phyloP scores from a whole-genome alignment of 2,329 filamentous ascomycete genomes.

The Diaporthe longicolla region DNA sequence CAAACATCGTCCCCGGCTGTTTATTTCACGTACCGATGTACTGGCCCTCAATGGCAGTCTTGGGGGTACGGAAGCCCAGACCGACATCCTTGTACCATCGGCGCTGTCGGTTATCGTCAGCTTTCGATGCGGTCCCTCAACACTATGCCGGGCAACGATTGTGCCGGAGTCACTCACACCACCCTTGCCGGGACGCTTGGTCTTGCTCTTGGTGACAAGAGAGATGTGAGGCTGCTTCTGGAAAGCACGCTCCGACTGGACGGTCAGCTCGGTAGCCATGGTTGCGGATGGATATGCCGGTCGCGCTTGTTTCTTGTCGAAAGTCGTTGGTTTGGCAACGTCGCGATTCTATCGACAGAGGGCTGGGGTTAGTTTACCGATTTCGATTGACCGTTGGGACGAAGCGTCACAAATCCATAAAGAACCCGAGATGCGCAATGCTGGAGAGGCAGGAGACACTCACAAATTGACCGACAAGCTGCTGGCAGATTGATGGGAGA shows the following conservation, averaged over 20 bases:
- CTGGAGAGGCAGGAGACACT: slow-evolving; percentile 37
- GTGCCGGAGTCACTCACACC: slow-evolving; percentile 77
- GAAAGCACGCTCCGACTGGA: slow-evolving; percentile 99
- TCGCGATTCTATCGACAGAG: slow-evolving; percentile 47
- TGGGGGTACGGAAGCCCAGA: slow-evolving; percentile 98
- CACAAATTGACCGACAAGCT: slow-evolving; percentile 42
- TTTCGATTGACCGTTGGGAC: slow-evolving; percentile 45
- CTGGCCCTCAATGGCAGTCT: slow-evolving; percentile 97
- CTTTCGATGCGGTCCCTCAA: not conserved
- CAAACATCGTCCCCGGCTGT: not conserved
- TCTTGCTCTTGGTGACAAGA: slow-evolving; percentile 95
- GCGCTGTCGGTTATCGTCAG: slow-evolving; percentile 41
- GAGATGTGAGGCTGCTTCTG: slow-evolving; percentile 99
- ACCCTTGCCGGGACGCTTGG: slow-evolving; percentile 90
- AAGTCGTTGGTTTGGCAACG: slow-evolving; percentile 46
- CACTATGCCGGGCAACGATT: slow-evolving; percentile 7
- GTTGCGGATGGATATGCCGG: slow-evolving; percentile 63
- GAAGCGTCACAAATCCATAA: slow-evolving; percentile 39
- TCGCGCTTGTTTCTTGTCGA: slow-evolving; percentile 55
- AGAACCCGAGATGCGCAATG: not conserved
- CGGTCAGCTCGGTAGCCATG: slow-evolving; percentile 99
- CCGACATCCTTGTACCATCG: slow-evolving; percentile 98
- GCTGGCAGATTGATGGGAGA: slow-evolving; percentile 38
- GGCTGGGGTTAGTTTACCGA: slow-evolving; percentile 48
- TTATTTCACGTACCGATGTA: slow-evolving; percentile 90